Conservation (phyloP, 495 filamentous ascomycete genomes). For the Podospora fimiseda region DNA sequence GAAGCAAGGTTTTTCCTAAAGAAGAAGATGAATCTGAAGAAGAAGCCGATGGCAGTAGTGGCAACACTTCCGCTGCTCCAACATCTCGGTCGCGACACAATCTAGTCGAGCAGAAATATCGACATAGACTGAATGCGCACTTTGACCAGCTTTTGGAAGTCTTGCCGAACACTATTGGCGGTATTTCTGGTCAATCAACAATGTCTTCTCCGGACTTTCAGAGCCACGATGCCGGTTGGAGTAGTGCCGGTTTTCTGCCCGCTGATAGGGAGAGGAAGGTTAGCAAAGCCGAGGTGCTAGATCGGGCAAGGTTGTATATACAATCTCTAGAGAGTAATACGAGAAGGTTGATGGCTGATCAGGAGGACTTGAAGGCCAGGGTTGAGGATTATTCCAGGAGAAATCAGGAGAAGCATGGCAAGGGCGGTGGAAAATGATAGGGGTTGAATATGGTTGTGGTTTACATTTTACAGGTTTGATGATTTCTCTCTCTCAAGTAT, state of each 20-base stretch:
- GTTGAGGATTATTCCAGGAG: slow-evolving; percentile 1
- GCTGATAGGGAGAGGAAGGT: slow-evolving; percentile 9
- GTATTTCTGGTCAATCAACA: no score
- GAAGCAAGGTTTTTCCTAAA: no score
- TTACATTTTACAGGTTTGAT: no score
- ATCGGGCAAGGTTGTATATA: slow-evolving; percentile 23
- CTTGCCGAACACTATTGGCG: slow-evolving; percentile 3
- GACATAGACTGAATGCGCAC: slow-evolving; percentile 21
- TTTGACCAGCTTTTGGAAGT: slow-evolving; percentile 18
- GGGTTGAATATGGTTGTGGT: background rate
- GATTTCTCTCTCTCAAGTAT: no score
- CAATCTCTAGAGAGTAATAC: slow-evolving; percentile 14
- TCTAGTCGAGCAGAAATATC: slow-evolving; percentile 25
- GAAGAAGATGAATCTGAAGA: background rate
- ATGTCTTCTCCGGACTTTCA: background rate
- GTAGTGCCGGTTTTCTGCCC: no score
- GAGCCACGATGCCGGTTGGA: background rate
- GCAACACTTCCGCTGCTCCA: background rate
- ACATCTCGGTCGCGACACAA: slow-evolving; percentile 16
- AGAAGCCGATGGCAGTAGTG: background rate
- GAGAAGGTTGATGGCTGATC: slow-evolving; percentile 10
- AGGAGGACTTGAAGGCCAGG: slow-evolving; percentile 8
- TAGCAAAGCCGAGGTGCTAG: slow-evolving; percentile 30
- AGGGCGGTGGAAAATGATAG: no score
- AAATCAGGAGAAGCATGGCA: background rate